Evolutionary conservation across 805 yeast species (phyloP), one percentile per base, ranked within the genome.

Genomic region (Pichia nakasei): DNA sequence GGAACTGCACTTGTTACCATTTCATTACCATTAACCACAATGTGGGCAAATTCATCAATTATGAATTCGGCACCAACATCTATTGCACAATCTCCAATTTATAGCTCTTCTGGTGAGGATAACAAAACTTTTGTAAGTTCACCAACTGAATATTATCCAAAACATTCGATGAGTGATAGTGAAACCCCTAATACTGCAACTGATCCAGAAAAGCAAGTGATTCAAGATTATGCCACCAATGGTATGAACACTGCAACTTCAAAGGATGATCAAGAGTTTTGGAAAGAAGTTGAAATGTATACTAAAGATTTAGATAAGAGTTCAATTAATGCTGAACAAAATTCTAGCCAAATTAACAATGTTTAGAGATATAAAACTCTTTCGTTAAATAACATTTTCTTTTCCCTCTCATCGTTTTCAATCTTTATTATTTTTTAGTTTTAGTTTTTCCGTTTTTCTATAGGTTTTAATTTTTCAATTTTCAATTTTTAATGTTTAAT

Each of bases 31-130:
- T 61, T 89, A 39, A 78, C 95, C 0, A 77, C 95, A 0, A 73
- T 88, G 74, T 88, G 97, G 97, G 95, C 96, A 0, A 67, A 81
- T 4, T 68, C 87, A 2, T 70, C 82, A 1, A 79, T 80, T 52
- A 75, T 75, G 44, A 56, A 70, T 2, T 45, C 70, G 4, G 52
- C 52, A 9, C 72, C 80, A 20, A 63, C 65, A 3, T 68, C 78
- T 1, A 51, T 60, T 6, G 52, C 55, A 13, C 54, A 55, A 39
- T 47, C 59, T 39, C 53, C 56, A 15, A 37, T 36, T 17, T 22
- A 46, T 17, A 34, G 44, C 19, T 42, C 48, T 12, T 46, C 48
- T 18, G 40, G 44, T n/a, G 39, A 41, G 22, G 43, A 41, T 38
- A 45, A 47, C 18, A 41, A 43, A 22, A 36, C 48, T 3, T 5